A percentile compares a stretch with the other conserved stretches of the same genome.
phyloP scores from a whole-genome alignment of 2,329 filamentous ascomycete species.

The Coniochaeta pulveracea region DNA sequence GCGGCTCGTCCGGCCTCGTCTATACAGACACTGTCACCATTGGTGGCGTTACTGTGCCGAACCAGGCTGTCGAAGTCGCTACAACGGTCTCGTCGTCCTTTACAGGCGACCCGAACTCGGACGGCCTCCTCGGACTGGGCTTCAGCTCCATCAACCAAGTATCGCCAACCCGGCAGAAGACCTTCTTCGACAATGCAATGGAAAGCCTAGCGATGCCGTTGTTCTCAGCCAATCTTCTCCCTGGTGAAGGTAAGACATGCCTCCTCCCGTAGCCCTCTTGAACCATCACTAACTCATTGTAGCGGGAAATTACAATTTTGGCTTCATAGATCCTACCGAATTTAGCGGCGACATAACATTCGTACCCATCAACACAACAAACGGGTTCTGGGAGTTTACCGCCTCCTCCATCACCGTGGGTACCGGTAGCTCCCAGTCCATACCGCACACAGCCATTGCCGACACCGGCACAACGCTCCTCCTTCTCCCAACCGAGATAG shows the following conservation, averaged over 20 bases:
- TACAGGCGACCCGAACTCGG: constrained; percentile 17
- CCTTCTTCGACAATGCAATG: constrained; percentile 27
- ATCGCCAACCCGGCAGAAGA: constrained; percentile 38
- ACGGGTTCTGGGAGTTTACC: constrained; percentile 53
- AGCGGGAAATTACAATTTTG: constrained; percentile 25
- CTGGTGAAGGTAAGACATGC: constrained; percentile 19
- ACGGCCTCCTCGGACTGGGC: constrained; percentile 45
- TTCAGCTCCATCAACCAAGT: constrained; percentile 50
- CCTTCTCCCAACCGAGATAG: constrained; percentile 37
- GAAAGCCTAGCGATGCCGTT: constrained; percentile 20
- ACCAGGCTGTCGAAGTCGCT: constrained; percentile 54
- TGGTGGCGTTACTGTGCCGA: constrained; percentile 44
- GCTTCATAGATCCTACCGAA: constrained; percentile 40
- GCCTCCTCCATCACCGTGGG: constrained; percentile 42
- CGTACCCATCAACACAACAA: constrained; percentile 36
- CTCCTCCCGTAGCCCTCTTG: constrained; percentile 55
- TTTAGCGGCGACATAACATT: constrained; percentile 47
- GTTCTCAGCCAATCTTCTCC: constrained; percentile 23
- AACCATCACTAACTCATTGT: constrained; percentile 29
- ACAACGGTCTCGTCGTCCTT: constrained; percentile 36
- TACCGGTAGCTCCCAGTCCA: constrained; percentile 18
- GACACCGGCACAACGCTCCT: constrained; percentile 58
- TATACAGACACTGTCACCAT: constrained; percentile 53
- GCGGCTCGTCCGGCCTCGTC: constrained; percentile 47
- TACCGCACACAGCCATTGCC: constrained; percentile 41